phyloP scores from a whole-genome alignment of 495 filamentous ascomycete genomes.

The Xylaria longipes region DNA sequence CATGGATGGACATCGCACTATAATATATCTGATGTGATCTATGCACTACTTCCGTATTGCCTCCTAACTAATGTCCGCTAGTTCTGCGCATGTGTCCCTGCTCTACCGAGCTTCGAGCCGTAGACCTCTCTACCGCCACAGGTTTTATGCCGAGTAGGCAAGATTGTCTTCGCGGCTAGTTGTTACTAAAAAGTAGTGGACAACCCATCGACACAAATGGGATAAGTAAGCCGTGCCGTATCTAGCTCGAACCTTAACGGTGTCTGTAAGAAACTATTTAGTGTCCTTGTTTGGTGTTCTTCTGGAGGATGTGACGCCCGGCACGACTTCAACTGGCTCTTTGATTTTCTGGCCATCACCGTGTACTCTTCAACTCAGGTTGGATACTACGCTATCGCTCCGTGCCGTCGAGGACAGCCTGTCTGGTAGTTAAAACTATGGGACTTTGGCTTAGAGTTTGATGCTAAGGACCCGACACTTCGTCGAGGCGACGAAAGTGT shows the following conservation, averaged over 20 bases:
- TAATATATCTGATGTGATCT: background rate
- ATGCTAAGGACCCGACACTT: background rate
- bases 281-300: background rate
- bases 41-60: background rate
- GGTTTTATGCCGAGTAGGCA: background rate
- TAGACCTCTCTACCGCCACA: background rate
- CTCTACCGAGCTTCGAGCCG: background rate
- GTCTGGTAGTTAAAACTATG: too few relatives aligned
- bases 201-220: background rate
- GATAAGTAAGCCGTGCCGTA: background rate
- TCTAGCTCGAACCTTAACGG: background rate
- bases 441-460: background rate
- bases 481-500: background rate
- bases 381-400: background rate
- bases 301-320: background rate
- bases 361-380: background rate
- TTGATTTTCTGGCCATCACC: background rate
- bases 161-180: background rate
- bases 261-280: background rate
- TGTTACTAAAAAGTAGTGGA: background rate
- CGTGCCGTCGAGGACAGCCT: background rate
- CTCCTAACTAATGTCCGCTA: background rate
- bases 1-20: background rate
- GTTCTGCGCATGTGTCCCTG: too few relatives aligned
- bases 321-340: background rate